Base-by-base conservation (phyloP, 2,329 filamentous ascomycete genomes). In the Dothideomycetes sp. region DNA sequence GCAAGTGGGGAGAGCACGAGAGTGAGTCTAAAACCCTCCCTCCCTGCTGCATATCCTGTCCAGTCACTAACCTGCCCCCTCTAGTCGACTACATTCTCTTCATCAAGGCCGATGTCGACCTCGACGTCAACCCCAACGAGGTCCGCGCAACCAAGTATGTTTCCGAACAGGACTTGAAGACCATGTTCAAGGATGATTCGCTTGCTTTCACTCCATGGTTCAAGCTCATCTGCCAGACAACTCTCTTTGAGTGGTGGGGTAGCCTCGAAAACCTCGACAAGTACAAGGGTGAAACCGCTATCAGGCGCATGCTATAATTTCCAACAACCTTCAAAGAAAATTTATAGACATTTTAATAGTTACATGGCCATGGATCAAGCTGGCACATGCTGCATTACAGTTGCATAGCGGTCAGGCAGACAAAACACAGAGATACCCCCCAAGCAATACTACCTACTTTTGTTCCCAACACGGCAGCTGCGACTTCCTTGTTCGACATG, bases 1-100 rank as follows among this genome's bases (percentile, higher is more conserved):
- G 91, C 43, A 89, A 94, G 68, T 98, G 91, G 91, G 91, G 91
- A 53, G 91, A 98, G 69, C 91, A 98, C 61, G 91, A 98, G 70
- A 88, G 87, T 94, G 70, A 66, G 83, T 69, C 3, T n/a, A n/a
- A n/a, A n/a, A 7, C 16, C 20, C 22, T 15, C 13, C 11, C 12
- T 4, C 4, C 12, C 7, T 2, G 15, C 12, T 24, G 31, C 24
- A 4, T 12, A 17, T 22, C 24, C 10, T 6, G 16, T 4, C 18
- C 10, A 12, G 10, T 15, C 22, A 33, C 54, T 63, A 31, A 62
- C 8, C 47, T 25, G 2, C 33, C 18, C 6, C 6, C 35, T 28
- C 5, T 49, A 91, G 87, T 98, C 59, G 91, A 98, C 64, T 98
- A 98, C 64, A 98, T 98, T 51, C 78, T 98, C 42, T 96, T 98